A percentile compares a stretch with the other conserved stretches of the same genome.
Conservation (phyloP, 257 asterid species). For the Plantago major region DNA sequence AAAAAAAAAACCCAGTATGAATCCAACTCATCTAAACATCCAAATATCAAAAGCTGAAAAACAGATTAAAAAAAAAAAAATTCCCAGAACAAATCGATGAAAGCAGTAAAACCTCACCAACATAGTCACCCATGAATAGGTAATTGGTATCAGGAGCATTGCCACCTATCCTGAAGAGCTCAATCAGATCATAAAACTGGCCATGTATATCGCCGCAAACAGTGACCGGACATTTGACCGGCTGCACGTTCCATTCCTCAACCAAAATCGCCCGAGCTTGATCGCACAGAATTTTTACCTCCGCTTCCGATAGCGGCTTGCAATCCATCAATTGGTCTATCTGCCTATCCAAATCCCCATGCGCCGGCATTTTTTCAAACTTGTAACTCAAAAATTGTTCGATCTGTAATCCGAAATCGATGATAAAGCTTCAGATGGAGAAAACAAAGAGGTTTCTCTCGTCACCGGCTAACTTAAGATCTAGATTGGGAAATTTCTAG, state of each 20-base stretch:
- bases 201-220: slow-evolving; percentile 94
- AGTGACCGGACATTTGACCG: slow-evolving; percentile 92
- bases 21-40: not conserved
- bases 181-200: slow-evolving; percentile 85
- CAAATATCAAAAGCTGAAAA: not conserved
- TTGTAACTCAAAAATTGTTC: slow-evolving; percentile 19
- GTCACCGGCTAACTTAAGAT: slow-evolving; percentile 33
- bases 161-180: slow-evolving; percentile 87
- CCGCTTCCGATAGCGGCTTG: slow-evolving; percentile 75
- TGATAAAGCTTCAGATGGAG: slow-evolving; percentile 13
- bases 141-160: slow-evolving; percentile 84
- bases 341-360: slow-evolving; percentile 87
- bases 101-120: slow-evolving; percentile 49
- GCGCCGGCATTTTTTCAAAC: slow-evolving; percentile 62
- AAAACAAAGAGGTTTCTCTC: not conserved
- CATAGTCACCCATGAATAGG: slow-evolving; percentile 93
- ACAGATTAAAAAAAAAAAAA: not conserved
- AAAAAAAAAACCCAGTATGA: slow-evolving; percentile 7
- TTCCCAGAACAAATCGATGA: not conserved
- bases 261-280: slow-evolving; percentile 81
- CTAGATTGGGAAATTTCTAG: slow-evolving; percentile 22
- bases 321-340: slow-evolving; percentile 88
- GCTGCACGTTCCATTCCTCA: slow-evolving; percentile 94
- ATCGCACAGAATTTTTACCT: slow-evolving; percentile 74
- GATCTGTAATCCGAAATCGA: slow-evolving; percentile 35